Conservation (phyloP, 768 basidiomycete genomes). For the Auriscalpium orientale region DNA sequence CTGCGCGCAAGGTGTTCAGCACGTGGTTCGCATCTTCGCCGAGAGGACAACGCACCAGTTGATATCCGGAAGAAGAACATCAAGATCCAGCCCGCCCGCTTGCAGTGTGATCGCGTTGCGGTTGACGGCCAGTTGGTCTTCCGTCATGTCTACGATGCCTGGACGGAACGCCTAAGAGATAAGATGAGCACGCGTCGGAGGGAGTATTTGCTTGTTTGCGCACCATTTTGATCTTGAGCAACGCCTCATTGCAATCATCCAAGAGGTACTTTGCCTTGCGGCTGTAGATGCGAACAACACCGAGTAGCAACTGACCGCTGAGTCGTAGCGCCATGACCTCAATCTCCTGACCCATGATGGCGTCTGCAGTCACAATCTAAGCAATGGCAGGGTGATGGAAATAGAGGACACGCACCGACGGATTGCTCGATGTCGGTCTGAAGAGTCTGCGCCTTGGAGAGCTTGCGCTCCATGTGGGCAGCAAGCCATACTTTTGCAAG, state of each 20-base stretch:
- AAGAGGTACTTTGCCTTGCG: conserved; percentile 95
- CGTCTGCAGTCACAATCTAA: conserved; percentile 38
- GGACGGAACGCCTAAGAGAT: conserved; percentile 78
- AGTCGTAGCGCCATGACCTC: conserved; percentile 91
- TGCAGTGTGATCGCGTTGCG: conserved; percentile 86
- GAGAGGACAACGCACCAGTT: conserved; percentile 48
- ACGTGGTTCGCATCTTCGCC: neutral
- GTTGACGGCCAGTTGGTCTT: conserved; percentile 83
- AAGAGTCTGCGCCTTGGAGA: conserved; percentile 90
- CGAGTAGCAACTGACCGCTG: conserved; percentile 93
- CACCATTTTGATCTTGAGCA: conserved; percentile 94
- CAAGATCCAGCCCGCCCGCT: conserved; percentile 68
- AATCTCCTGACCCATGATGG: conserved; percentile 90
- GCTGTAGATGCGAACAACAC: conserved; percentile 96
- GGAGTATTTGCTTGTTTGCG: neutral
- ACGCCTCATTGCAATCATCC: conserved; percentile 96
- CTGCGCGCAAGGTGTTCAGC: conserved; percentile 29
- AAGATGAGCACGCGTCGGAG: neutral
- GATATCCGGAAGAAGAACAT: conserved; percentile 70
- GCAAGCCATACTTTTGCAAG: conserved; percentile 98
- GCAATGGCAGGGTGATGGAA: neutral
- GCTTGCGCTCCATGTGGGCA: conserved; percentile 96
- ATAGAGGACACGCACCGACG: conserved; percentile 51
- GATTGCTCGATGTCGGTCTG: conserved; percentile 94
- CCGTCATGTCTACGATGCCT: conserved; percentile 92